Percentiles rank a stretch among this genome's conserved stretches.
Evolutionary conservation across 2,329 filamentous ascomycete species (phyloP).

Genomic region (Trichoderma endophyticum): DNA sequence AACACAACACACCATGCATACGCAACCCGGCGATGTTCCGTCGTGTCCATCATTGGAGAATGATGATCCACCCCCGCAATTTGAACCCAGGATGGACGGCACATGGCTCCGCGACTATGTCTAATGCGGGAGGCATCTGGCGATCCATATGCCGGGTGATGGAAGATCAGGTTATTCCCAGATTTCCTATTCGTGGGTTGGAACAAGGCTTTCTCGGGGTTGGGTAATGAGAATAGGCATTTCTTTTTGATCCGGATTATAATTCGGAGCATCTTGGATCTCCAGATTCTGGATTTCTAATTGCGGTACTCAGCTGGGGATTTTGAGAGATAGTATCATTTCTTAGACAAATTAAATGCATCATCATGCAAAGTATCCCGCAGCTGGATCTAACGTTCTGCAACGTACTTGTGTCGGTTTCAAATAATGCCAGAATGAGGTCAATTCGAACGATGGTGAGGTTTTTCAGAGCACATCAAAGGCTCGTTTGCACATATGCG

Average conservation of each 20-base stretch:
- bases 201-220: not conserved
- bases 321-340: not conserved
- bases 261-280: not conserved
- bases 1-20: not conserved
- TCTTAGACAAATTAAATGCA: not conserved
- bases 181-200: not conserved
- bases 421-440: not conserved
- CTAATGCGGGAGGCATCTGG: not conserved
- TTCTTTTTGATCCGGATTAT: not conserved
- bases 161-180: not conserved
- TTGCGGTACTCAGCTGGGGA: not conserved
- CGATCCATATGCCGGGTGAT: not conserved
- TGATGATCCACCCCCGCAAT: constrained; percentile 5
- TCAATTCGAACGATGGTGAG: not conserved
- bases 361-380: not conserved
- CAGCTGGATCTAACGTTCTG: not conserved
- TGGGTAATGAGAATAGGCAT: not conserved
- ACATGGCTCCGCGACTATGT: constrained; percentile 2
- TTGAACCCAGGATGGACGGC: not conserved
- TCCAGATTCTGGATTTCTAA: not conserved
- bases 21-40: not conserved
- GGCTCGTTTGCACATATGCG: not conserved
- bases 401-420: not conserved
- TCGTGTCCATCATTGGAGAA: not conserved
- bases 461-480: not conserved